Percentiles rank a stretch among this genome's conserved stretches.
phyloP scores from a whole-genome alignment of 306 rosid genomes.

The Pterocarpus macrocarpus region DNA sequence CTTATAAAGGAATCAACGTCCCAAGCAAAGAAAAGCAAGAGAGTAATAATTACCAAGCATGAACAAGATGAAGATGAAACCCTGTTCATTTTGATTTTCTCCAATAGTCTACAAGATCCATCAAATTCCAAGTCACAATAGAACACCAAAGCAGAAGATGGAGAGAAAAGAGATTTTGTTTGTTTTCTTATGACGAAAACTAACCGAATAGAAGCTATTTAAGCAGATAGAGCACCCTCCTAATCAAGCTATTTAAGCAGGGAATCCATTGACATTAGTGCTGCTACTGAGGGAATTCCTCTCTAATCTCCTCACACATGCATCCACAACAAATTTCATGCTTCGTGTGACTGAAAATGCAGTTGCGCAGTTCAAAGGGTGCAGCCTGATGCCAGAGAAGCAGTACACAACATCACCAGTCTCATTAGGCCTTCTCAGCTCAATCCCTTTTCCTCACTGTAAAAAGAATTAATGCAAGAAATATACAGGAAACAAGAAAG shows the following conservation, averaged over 20 bases:
- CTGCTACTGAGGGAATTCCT: conserved; percentile 67
- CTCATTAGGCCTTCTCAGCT: conserved; percentile 72
- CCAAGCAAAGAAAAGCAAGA: not conserved
- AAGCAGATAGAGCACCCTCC: conserved; percentile 94
- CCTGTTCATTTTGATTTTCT: conserved; percentile 37
- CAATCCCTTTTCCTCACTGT: conserved; percentile 58
- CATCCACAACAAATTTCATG: conserved; percentile 72
- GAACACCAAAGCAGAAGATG: not conserved
- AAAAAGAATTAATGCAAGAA: not conserved
- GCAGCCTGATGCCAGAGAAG: conserved; percentile 85
- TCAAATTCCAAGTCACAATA: conserved; percentile 35
- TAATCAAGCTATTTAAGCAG: conserved; percentile 53
- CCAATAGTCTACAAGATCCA: conserved; percentile 47
- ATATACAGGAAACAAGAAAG: too few relatives aligned
- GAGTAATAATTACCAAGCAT: conserved; percentile 43
- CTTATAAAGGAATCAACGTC: conserved; percentile 21
- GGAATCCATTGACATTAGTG: conserved; percentile 63
- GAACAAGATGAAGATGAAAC: conserved; percentile 48
- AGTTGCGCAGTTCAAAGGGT: conserved; percentile 77
- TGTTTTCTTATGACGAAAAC: conserved; percentile 2
- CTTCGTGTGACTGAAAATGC: conserved; percentile 63
- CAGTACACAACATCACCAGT: conserved; percentile 89
- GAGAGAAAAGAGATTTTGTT: not conserved
- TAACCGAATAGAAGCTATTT: conserved; percentile 71
- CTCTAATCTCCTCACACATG: conserved; percentile 73